These are phyloP conservation scores for Fraxinus quadrangulata DNA, from an alignment of 257 asterid genomes.

Conservation along the genomic window DNA sequence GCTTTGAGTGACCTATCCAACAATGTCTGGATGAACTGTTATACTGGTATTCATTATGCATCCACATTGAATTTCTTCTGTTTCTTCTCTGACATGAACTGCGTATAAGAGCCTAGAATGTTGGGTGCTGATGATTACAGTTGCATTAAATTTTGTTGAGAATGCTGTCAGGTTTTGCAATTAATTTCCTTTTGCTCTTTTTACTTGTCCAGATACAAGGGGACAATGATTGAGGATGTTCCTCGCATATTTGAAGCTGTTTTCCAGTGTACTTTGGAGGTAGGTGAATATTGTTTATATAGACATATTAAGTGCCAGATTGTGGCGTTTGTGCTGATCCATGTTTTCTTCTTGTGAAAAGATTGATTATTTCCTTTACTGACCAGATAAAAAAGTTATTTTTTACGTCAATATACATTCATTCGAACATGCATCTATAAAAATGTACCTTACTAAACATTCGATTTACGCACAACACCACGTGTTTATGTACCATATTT, in stretches of 20 bases:
- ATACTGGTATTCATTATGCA: background rate
- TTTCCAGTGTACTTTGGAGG: constrained; percentile 98
- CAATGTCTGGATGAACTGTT: background rate
- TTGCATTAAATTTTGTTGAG: background rate
- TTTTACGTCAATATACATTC: no score
- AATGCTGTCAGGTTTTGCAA: background rate
- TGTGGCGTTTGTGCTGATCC: background rate
- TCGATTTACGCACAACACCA: background rate
- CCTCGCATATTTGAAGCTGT: constrained; percentile 97
- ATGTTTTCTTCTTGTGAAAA: background rate
- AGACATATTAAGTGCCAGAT: background rate
- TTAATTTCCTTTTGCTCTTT: constrained; percentile 7
- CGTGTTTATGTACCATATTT: background rate
- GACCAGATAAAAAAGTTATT: background rate
- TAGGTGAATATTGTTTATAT: constrained; percentile 28
- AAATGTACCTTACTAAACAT: background rate
- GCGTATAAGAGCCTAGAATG: background rate
- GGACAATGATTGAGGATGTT: constrained; percentile 91
- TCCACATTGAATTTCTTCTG: background rate
- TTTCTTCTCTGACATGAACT: background rate
- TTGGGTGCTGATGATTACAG: background rate
- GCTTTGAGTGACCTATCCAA: background rate
- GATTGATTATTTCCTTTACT: background rate
- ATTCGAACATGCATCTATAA: background rate
- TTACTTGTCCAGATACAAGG: constrained; percentile 63